These are phyloP conservation scores for Cutaneotrichosporon daszewskae DNA, from an alignment of 1,284 basidiomycete species.

Conservation along the genomic window DNA sequence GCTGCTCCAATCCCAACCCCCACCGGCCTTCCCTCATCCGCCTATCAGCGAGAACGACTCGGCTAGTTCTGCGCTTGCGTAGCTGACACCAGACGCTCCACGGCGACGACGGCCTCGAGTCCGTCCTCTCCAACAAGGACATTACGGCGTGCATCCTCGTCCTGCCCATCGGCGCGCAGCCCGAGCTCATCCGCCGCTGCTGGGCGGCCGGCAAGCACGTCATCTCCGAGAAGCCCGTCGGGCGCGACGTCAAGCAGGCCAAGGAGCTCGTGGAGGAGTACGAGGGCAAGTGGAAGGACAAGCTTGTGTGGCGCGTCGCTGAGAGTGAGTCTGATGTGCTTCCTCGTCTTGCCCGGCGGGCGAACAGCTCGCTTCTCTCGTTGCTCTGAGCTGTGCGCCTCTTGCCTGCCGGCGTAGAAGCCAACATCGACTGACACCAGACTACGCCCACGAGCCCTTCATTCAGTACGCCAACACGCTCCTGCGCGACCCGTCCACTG, in stretches of 20 bases:
- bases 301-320: constrained; percentile 74
- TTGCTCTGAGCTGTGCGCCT: too few relatives aligned
- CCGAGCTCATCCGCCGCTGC: constrained; percentile 57
- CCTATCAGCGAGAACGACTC: too few relatives aligned
- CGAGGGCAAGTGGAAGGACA: constrained; percentile 58
- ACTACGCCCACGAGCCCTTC: constrained; percentile 66
- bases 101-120: constrained; percentile 57
- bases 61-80: too few relatives aligned
- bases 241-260: constrained; percentile 61
- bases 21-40: too few relatives aligned
- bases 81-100: constrained; percentile 23
- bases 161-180: constrained; percentile 70
- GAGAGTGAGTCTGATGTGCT: constrained; percentile 53
- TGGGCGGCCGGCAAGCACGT: constrained; percentile 70
- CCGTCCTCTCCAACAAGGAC: constrained; percentile 60
- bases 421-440: constrained; percentile 24
- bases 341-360: background rate
- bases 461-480: constrained; percentile 54
- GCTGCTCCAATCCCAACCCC: too few relatives aligned
- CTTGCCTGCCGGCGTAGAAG: too few relatives aligned
- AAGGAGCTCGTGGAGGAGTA: constrained; percentile 62
- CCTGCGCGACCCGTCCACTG: constrained; percentile 58
- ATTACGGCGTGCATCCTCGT: constrained; percentile 67
- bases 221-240: constrained; percentile 72
- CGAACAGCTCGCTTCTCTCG: too few relatives aligned